Evolutionary conservation across 371 early-diverging fungal genomes (phyloP).

Genomic region (Apophysomyces variabilis): DNA sequence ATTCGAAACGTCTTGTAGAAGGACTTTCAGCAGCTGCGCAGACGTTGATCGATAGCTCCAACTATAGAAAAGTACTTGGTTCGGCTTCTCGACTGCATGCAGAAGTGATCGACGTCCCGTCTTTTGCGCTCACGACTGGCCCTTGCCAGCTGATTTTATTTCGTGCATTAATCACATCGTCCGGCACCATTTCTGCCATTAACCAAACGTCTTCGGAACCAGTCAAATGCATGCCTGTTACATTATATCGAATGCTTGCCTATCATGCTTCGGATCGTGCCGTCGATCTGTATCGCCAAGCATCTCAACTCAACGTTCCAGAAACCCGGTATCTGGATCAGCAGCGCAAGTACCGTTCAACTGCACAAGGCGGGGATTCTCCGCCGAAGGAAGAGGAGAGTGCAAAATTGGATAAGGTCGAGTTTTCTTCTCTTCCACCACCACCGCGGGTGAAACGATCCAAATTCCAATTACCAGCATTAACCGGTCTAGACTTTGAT

Average conservation of each 20-base stretch:
- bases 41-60: constrained; percentile 22
- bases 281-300: constrained; percentile 19
- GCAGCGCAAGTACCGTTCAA: constrained; percentile 25
- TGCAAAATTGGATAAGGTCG: neutral
- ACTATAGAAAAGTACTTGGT: constrained; percentile 32
- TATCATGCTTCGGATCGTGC: constrained; percentile 31
- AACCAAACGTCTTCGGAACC: constrained; percentile 36
- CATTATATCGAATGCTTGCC: constrained; percentile 35
- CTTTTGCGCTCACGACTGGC: constrained; percentile 35
- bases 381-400: neutral
- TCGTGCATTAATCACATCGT: constrained; percentile 34
- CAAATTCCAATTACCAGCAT: constrained; percentile 19
- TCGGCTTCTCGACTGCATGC: constrained; percentile 31
- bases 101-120: constrained; percentile 42
- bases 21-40: constrained; percentile 32
- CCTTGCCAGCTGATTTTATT: constrained; percentile 47
- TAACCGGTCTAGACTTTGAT: constrained; percentile 9
- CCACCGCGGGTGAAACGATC: constrained; percentile 33
- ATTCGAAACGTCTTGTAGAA: constrained; percentile 20
- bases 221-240: constrained; percentile 40
- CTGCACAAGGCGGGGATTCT: constrained; percentile 10
- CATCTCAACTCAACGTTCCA: constrained; percentile 16
- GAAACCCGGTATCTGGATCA: constrained; percentile 22
- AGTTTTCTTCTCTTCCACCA: constrained; percentile 21
- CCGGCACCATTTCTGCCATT: constrained; percentile 39